These are phyloP conservation scores for Fusarium drepaniforme DNA, from an alignment of 2,329 filamentous ascomycete species.

Conservation along the genomic window DNA sequence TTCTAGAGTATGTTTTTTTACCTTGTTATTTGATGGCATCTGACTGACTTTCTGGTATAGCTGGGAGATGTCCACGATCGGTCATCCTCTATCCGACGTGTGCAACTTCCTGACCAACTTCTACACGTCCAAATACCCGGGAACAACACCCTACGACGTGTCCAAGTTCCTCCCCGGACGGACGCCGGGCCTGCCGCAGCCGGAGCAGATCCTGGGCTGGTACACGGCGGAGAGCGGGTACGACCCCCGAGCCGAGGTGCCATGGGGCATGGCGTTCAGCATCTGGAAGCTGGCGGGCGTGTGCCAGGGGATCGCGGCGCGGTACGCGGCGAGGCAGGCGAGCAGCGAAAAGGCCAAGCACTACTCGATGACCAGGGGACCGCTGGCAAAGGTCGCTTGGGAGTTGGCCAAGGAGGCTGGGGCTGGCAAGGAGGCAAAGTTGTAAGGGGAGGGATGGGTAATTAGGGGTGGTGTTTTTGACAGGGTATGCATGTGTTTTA, in stretches of 20 bases:
- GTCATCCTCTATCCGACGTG: slow-evolving; percentile 93
- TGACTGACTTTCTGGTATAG: slow-evolving; percentile 49
- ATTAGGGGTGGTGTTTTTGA: neutral
- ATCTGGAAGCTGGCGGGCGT: slow-evolving; percentile 73
- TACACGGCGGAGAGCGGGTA: slow-evolving; percentile 71
- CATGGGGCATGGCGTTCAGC: slow-evolving; percentile 73
- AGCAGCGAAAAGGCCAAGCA: slow-evolving; percentile 85
- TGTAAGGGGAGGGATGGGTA: slow-evolving; percentile 33
- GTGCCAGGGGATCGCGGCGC: slow-evolving; percentile 90
- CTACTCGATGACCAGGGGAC: slow-evolving; percentile 76
- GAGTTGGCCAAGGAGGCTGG: slow-evolving; percentile 68
- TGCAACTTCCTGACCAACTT: slow-evolving; percentile 75
- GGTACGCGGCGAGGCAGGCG: slow-evolving; percentile 87
- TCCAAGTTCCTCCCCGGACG: slow-evolving; percentile 70
- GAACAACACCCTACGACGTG: slow-evolving; percentile 44
- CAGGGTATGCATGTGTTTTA: neutral
- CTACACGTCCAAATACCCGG: slow-evolving; percentile 49
- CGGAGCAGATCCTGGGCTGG: slow-evolving; percentile 56
- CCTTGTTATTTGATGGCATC: neutral
- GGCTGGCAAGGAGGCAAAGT: slow-evolving; percentile 41
- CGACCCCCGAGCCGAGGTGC: slow-evolving; percentile 71
- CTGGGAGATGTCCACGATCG: slow-evolving; percentile 98
- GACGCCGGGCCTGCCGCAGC: slow-evolving; percentile 72
- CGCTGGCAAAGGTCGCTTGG: slow-evolving; percentile 86
- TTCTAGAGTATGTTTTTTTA: slow-evolving; percentile 76